These are phyloP conservation scores for Diaporthe batatas DNA, from an alignment of 2,329 filamentous ascomycete species.

Conservation along the genomic window DNA sequence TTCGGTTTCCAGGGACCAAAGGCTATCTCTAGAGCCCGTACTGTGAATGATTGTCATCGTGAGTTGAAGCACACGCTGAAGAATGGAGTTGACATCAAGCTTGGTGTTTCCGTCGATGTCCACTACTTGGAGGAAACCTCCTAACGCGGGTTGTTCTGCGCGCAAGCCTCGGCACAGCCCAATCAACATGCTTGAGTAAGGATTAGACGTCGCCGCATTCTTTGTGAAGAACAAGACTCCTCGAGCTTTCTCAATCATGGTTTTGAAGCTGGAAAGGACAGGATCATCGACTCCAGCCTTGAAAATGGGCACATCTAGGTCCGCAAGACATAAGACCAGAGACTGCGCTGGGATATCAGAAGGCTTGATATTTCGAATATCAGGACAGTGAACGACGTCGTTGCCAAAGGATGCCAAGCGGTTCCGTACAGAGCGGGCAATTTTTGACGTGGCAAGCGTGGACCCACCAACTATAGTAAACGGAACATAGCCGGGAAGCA, in stretches of 20 bases:
- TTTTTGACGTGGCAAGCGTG: neutral
- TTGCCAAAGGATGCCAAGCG: neutral
- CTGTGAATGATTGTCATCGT: neutral
- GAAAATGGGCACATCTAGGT: neutral
- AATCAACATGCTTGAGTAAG: neutral
- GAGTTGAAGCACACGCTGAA: constrained; percentile 1
- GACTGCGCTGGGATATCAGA: neutral
- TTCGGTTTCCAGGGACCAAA: constrained; percentile 4
- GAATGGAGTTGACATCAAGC: neutral
- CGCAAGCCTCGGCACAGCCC: constrained; percentile 1
- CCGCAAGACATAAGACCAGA: constrained; percentile 1
- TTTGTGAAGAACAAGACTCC: neutral
- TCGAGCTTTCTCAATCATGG: neutral
- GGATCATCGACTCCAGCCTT: neutral
- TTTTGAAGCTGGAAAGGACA: neutral
- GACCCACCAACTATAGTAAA: neutral
- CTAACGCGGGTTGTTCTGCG: neutral
- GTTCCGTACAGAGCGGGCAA: neutral
- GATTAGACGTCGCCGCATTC: neutral
- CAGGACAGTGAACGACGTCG: neutral
- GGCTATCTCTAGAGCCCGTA: neutral
- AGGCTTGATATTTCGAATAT: neutral
- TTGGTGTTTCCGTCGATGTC: constrained; percentile 4
- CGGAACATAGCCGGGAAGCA: neutral
- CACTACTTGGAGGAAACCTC: neutral